phyloP scores from a whole-genome alignment of 345 rosid species.

The Melaleuca quinquenervia region DNA sequence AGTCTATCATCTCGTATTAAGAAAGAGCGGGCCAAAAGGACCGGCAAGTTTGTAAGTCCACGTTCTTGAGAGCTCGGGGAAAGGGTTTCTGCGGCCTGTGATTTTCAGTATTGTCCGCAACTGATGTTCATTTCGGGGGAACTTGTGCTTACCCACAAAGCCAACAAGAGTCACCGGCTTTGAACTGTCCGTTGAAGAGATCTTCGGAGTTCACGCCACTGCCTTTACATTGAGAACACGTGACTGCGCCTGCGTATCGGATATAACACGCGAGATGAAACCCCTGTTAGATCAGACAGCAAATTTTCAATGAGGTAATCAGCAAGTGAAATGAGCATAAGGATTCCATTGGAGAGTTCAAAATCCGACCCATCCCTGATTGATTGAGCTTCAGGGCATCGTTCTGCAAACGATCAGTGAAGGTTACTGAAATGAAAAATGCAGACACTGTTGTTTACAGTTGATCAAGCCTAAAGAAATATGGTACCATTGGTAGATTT shows the following conservation, averaged over 20 bases:
- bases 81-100: background rate
- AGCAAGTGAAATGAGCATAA: background rate
- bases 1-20: background rate
- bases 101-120: background rate
- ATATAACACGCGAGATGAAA: background rate
- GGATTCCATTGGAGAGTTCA: background rate
- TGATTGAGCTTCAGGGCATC: background rate
- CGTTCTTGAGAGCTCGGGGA: background rate
- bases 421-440: background rate
- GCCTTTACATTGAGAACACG: slow-evolving; percentile 56
- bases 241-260: slow-evolving; percentile 24
- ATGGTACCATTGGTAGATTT: no score
- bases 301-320: background rate
- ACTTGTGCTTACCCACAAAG: slow-evolving; percentile 39
- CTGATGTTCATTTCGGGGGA: background rate
- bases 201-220: slow-evolving; percentile 44
- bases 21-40: background rate
- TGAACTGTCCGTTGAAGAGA: slow-evolving; percentile 38
- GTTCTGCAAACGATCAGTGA: background rate
- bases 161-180: slow-evolving; percentile 50
- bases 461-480: background rate
- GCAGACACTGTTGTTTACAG: background rate
- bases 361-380: background rate
- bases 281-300: background rate
- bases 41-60: background rate